A percentile compares a stretch with the other conserved stretches of the same genome.
Evolutionary conservation across 176 grass and related monocot species (phyloP).

Genomic region (Oryza glumipatula): DNA sequence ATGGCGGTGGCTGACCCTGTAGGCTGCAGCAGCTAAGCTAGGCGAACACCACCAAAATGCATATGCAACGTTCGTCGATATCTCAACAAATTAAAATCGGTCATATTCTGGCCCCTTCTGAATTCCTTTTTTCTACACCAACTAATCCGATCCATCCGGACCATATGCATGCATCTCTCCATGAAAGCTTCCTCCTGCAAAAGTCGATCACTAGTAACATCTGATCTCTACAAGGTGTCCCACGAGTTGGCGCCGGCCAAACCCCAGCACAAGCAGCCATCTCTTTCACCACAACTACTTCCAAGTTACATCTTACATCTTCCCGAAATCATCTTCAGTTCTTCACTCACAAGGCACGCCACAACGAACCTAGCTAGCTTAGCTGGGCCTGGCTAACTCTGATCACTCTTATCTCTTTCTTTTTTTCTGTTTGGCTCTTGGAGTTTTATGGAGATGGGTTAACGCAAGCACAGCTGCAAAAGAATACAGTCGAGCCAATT

Average conservation of each 20-base stretch:
- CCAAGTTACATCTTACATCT: not conserved
- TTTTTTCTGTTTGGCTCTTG: not conserved
- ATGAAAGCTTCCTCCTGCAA: not conserved
- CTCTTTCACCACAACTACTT: not conserved
- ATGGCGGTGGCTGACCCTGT: too few relatives aligned
- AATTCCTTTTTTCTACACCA: not conserved
- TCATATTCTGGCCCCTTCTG: not conserved
- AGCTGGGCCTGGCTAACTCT: too few relatives aligned
- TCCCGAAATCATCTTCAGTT: not conserved
- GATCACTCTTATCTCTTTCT: too few relatives aligned
- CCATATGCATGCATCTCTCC: not conserved
- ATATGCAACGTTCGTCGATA: not conserved
- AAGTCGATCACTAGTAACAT: too few relatives aligned
- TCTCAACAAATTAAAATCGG: not conserved
- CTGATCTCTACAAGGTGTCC: not conserved
- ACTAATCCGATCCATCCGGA: not conserved
- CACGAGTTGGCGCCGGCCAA: not conserved
- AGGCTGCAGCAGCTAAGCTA: not conserved
- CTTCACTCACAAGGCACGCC: not conserved
- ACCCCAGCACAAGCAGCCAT: not conserved
- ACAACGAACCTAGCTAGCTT: too few relatives aligned
- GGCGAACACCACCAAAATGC: not conserved
- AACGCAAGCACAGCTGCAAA: not conserved
- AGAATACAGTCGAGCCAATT: slow-evolving; percentile 24
- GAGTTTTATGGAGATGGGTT: too few relatives aligned